Evolutionary conservation across 2,329 filamentous ascomycete species (phyloP), one percentile per base, ranked within the genome.

Genomic region (Hymenoscyphus albidus): DNA sequence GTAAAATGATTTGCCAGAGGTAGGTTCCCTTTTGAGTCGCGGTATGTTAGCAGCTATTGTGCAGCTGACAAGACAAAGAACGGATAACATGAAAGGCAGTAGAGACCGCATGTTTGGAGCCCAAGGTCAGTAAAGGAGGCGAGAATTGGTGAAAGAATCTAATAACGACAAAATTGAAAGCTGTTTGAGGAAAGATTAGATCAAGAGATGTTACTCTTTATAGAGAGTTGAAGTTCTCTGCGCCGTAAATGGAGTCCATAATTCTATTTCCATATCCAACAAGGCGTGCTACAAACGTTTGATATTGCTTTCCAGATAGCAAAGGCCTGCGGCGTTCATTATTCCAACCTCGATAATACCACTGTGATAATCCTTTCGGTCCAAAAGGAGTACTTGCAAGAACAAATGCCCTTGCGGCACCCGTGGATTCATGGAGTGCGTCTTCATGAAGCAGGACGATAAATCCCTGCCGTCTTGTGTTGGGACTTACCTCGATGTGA

Each of bases 1-100:
- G 16, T 61, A 61, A 27, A 61, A 61, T 35, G 12, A 12, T 54
- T 61, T 61, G 22, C 31, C 27, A 54, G 59, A 44, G 14, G 18
- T n/a, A 55, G 59, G 42, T 27, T 61, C 40, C 12, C 59, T 54
- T 4, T 61, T 38, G 12, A 61, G 40, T 54, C 44, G 22, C 31
- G 59, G n/a, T 38, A 54, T 16, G 42, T 61, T 61, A 61, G 59
- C 40, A 61, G 59, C 59, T 39, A 55, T 10, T 35, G 59, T 39
- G 13, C 27, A 61, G 42, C 27, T 61, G 27, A 61, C 16, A 18
- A 61, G 44, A n/a, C 16, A 39, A 4, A 61, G 18, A 27, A 35
- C 2, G 54, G 40, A 32, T 54, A 51, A 32, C 16, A 61, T 12
- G 27, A 61, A 54, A 12, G 42, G 44, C 44, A 27, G 44, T 31